Evolutionary conservation across 768 basidiomycete species (phyloP), one percentile per base, ranked within the genome.

Genomic region (Suillus clintonianus): DNA sequence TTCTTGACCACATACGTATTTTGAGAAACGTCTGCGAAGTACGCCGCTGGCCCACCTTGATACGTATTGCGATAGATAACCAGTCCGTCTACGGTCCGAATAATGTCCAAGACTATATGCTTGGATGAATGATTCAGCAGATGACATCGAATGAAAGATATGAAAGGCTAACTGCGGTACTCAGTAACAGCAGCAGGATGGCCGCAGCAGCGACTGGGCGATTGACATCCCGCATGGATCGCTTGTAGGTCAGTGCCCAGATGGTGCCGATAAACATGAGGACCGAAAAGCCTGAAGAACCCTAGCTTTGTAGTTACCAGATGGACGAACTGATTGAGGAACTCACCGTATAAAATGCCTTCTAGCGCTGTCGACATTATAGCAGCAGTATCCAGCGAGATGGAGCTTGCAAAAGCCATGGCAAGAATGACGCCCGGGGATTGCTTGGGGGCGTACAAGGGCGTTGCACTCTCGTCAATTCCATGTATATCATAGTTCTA

Each of bases 1-100:
- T 66, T 72, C 48, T 73, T 73, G 60, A 70, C 67, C 22, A 71
- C 50, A 51, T 70, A 71, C 2, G 68, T 70, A 10, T 53, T 51
- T 47, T 75, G 60, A 42, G 68, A 66, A 10, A 61, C 57, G 41
- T 69, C 48, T 27, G 24, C 48, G 8, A 50, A 50, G 62, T 64
- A 75, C 3, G 62, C 71, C 17, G 62, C 6, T 5, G 74, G 72
- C 1, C 71, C 74, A 5, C 69, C 71, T 14, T 64, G 68, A 17
- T 59, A 63, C 9, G 57, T 66, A 41, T 69, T 61, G 8, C 73
- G 67, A 50, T 66, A 59, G 24, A 24, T 42, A 2, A 75, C 63
- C 5, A 75, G 63, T 8, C 72, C 74, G 13, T 64, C 55, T 60
- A 64, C 36, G 2, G 65, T 13, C 10, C 69, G 64, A 1, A 63